phyloP scores from a whole-genome alignment of 768 basidiomycete species.

The Termitomyces sp. region DNA sequence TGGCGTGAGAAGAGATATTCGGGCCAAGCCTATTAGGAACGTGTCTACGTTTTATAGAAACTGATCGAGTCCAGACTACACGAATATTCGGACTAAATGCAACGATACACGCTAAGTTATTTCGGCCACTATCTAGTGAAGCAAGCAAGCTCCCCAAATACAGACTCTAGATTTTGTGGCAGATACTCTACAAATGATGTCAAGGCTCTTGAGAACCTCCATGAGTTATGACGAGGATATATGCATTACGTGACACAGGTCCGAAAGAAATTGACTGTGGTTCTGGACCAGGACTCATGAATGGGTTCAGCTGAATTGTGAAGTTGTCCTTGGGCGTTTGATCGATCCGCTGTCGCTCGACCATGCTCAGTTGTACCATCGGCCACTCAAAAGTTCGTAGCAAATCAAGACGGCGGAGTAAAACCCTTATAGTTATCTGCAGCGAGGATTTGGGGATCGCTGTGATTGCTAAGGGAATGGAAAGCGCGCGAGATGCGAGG shows the following conservation, averaged over 20 bases:
- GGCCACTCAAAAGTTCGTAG: not conserved
- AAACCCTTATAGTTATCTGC: not conserved
- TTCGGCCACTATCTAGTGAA: no score
- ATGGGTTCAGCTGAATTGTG: slow-evolving; percentile 19
- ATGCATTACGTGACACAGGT: slow-evolving; percentile 17
- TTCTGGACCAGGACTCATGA: slow-evolving; percentile 21
- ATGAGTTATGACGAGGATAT: slow-evolving; percentile 17
- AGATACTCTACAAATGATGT: not conserved
- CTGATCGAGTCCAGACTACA: no score
- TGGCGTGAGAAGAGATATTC: no score
- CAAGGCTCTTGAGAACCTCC: not conserved
- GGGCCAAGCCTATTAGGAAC: no score
- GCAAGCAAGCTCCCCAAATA: no score
- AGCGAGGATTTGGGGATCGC: not conserved
- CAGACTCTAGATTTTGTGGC: no score
- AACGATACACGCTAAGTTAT: no score
- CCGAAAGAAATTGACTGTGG: slow-evolving; percentile 5
- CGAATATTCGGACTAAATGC: no score
- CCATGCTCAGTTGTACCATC: slow-evolving; percentile 1
- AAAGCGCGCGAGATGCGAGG: slow-evolving; percentile 23
- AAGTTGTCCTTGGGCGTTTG: slow-evolving; percentile 4
- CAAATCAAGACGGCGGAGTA: not conserved
- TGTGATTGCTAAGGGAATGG: slow-evolving; percentile 28
- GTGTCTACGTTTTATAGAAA: no score
- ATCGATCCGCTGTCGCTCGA: slow-evolving; percentile 2